Percentiles rank a stretch among this genome's conserved stretches.
Conservation (phyloP, 768 basidiomycete species). For the Leccinellum rugosiceps region DNA sequence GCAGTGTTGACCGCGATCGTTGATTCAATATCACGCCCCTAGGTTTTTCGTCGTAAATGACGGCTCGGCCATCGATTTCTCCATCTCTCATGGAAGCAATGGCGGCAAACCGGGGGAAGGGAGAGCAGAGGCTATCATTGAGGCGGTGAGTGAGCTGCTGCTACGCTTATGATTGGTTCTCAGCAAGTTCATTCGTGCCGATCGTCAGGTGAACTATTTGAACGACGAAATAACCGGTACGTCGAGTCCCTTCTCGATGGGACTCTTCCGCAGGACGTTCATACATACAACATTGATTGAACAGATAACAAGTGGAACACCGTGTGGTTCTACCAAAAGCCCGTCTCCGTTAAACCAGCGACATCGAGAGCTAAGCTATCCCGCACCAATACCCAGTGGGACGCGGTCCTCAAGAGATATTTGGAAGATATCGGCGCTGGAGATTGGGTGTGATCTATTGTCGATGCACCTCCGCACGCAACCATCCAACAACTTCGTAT, state of each 20-base stretch:
- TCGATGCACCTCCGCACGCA: neutral
- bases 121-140: neutral
- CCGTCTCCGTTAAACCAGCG: neutral
- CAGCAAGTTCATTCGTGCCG: neutral
- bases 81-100: constrained; percentile 1
- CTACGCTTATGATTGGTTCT: neutral
- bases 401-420: neutral
- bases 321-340: constrained; percentile 4
- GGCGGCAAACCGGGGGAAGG: neutral
- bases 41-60: constrained; percentile 9
- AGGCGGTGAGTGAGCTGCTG: neutral
- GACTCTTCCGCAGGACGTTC: neutral
- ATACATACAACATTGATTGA: neutral
- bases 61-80: constrained; percentile 6
- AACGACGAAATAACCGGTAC: constrained; percentile 1
- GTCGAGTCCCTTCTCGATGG: neutral
- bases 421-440: neutral
- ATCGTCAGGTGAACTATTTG: neutral
- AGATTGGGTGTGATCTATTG: neutral
- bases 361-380: neutral
- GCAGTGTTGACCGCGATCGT: neutral
- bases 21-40: neutral
- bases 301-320: constrained; percentile 12
- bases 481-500: too few relatives aligned
- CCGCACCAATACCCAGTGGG: neutral